phyloP scores from a whole-genome alignment of 1,139 yeast genomes.

The Protomyces lactucae-debilis region DNA sequence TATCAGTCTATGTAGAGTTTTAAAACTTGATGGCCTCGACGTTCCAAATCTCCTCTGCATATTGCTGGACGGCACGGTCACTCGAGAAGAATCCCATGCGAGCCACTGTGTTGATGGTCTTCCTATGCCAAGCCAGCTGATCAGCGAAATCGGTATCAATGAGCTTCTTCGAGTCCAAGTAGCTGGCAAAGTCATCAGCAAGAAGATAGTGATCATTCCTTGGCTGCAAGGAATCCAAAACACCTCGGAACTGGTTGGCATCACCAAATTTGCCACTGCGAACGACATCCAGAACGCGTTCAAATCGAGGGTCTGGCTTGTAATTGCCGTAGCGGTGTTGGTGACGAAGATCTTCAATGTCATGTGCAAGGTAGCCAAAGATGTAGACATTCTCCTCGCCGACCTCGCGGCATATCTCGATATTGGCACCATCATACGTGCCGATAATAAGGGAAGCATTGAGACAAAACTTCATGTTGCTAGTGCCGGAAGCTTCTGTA shows the following conservation, averaged over 20 bases:
- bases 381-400: conserved; percentile 90
- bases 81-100: conserved; percentile 77
- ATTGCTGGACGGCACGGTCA: conserved; percentile 87
- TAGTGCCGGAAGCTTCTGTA: conserved; percentile 94
- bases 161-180: conserved; percentile 70
- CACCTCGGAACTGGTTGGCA: conserved; percentile 59
- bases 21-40: conserved; percentile 48
- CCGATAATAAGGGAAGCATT: conserved; percentile 94
- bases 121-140: conserved; percentile 68
- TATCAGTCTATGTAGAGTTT: not conserved
- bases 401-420: conserved; percentile 89
- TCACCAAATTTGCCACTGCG: conserved; percentile 63
- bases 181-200: conserved; percentile 81
- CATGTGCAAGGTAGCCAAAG: conserved; percentile 85
- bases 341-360: conserved; percentile 79
- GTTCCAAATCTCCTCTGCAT: conserved; percentile 91
- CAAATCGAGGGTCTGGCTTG: conserved; percentile 49
- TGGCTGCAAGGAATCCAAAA: conserved; percentile 60
- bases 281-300: conserved; percentile 43
- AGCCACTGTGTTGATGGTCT: conserved; percentile 74
- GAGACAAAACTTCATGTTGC: conserved; percentile 91
- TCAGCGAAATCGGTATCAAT: conserved; percentile 68
- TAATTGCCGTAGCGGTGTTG: conserved; percentile 55
- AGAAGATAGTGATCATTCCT: conserved; percentile 79
- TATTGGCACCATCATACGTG: conserved; percentile 95